Evolutionary conservation across 305 asterid species (phyloP), one percentile per base, ranked within the genome.

Genomic region (Coffea humblotiana): DNA sequence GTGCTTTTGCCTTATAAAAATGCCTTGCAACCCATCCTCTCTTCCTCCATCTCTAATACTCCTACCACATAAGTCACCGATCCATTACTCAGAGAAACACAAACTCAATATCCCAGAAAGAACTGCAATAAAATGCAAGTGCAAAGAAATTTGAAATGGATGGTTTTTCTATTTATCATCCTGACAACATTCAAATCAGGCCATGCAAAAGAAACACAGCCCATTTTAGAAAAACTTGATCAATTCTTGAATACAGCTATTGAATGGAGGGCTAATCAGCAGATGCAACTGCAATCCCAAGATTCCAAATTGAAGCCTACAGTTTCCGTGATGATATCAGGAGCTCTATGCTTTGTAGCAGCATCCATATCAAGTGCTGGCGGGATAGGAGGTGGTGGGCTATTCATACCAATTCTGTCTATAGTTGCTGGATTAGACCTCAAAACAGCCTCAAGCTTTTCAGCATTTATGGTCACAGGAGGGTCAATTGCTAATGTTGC

Each of bases 391-490:
- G 96, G 94, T n/a, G 96, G 94, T 13, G 94, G 92, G 2, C 61
- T 92, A 47, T 92, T 83, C 90, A 48, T 90, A 56, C 96, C 97
- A 1, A 91, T 92, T 54, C 86, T 92, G 70, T 85, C 88, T 18
- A 77, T 90, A 48, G 81, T 92, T 12, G 87, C 89, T 11, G 94
- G 92, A 10, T 74, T 84, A 0, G 96, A 89, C 80, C 90, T 88
- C 68, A 92, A 91, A 79, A 87, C 90, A 9, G 93, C 97, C 0
- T 80, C 94, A 0, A 79, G 85, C 47, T 91, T 85, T 68, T 90
- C 96, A 4, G 91, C 96, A 4, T 90, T 89, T 83, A 90, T 91
- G 94, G 96, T 92, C 60, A 87, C 96, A 0, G 93, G 94, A 11
- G 93, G 96, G 1, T 85, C 93, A 7, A 40, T 90, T 12, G 91